These are phyloP conservation scores for Yamadazyma trypodendri DNA, from an alignment of 1,139 yeast species.

Conservation along the genomic window DNA sequence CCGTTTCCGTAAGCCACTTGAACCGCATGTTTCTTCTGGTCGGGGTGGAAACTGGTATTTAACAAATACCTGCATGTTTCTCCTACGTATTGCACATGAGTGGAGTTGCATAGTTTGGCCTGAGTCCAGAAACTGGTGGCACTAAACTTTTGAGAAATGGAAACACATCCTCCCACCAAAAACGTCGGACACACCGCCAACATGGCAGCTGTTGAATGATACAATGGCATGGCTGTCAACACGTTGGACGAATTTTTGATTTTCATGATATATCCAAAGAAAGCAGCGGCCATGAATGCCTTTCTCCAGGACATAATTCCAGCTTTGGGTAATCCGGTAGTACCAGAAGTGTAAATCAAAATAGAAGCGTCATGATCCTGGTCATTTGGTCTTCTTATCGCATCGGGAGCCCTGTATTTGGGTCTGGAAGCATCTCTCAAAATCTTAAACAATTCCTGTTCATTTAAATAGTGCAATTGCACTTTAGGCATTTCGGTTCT, in stretches of 20 bases:
- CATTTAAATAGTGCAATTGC: constrained; percentile 56
- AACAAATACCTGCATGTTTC: constrained; percentile 89
- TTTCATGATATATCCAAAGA: constrained; percentile 71
- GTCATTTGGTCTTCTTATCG: constrained; percentile 54
- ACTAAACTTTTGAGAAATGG: constrained; percentile 80
- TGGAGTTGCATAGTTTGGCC: constrained; percentile 66
- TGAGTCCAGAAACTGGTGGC: constrained; percentile 91
- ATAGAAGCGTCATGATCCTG: constrained; percentile 64
- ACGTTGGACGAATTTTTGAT: constrained; percentile 56
- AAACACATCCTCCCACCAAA: constrained; percentile 66
- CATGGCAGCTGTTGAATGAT: constrained; percentile 92
- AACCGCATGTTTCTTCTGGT: constrained; percentile 67
- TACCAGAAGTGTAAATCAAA: constrained; percentile 88
- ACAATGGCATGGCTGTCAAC: constrained; percentile 92
- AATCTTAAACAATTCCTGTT: constrained; percentile 40
- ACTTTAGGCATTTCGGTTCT: constrained; percentile 39
- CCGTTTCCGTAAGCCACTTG: constrained; percentile 90
- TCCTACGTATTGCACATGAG: constrained; percentile 91
- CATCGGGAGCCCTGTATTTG: constrained; percentile 53
- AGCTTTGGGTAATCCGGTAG: constrained; percentile 93
- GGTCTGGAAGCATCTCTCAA: constrained; percentile 49
- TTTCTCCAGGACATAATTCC: constrained; percentile 94
- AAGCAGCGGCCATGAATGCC: constrained; percentile 63
- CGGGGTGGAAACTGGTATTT: constrained; percentile 62
- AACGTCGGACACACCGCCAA: constrained; percentile 78